Base-by-base conservation (phyloP, 2,329 filamentous ascomycete genomes). In the Hymenoscyphus linearis region DNA sequence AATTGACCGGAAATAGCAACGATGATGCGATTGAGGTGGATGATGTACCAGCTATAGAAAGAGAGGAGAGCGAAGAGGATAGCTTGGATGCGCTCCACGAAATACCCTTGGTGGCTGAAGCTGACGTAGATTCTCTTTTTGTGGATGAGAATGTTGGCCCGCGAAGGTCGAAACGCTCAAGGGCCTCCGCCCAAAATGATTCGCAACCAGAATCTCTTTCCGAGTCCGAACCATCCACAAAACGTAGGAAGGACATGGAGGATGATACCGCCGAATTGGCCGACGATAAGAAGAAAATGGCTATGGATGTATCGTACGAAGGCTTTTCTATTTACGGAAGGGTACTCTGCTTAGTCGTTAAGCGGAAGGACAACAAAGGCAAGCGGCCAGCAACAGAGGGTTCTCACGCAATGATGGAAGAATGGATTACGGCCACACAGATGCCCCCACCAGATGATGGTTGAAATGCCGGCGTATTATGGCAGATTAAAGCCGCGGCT, bases 281-380 rank as follows among this genome's bases (percentile, higher is more conserved):
- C 22, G 86, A 89, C 61, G 89, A 96, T 71, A 96, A 97, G 77
- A 97, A 99, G 79, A 98, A 97, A 74, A 77, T 96, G 68, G 85
- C 83, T 22, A 84, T 97, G 78, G 87, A 89, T 64, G 95, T 93
- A 27, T 87, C 86, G 14, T 99, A 98, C 76, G 92, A 98, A 70
- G 93, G 95, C 9, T 98, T 98, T 76, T 90, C 89, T 69, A 97
- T 99, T 71, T 96, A 96, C 76, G 92, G 95, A 12, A 89, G 91
- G 68, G 91, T 96, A 54, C 79, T 99, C 27, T 98, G 93, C 75
- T 81, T 99, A 62, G 89, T 99, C 9, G 87, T 99, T 70, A 87
- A 86, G 74, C 90, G 88, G 73, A 86, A 88, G 64, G 88, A 86
- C 55, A 78, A 75, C 67, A 81, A 76, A 66, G 73, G 74, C 54